Percentiles rank a stretch among this genome's conserved stretches.
Evolutionary conservation across 2,329 filamentous ascomycete species (phyloP).

Genomic region (Stylonectria norvegica): DNA sequence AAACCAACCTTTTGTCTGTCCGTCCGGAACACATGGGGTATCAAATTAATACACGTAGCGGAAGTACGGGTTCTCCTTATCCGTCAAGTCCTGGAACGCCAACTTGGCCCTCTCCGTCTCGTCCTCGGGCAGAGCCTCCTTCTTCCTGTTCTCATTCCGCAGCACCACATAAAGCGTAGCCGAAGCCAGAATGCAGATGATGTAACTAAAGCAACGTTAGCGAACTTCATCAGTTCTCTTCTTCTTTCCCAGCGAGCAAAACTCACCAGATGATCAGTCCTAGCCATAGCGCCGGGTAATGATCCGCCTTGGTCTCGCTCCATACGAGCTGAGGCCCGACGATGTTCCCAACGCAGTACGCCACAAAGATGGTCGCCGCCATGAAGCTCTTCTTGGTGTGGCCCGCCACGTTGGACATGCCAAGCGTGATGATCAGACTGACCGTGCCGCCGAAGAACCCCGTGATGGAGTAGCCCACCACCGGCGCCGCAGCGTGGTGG

Average conservation of each 20-base stretch:
- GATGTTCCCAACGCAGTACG: slow-evolving; percentile 74
- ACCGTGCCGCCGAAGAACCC: slow-evolving; percentile 72
- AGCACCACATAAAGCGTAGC: slow-evolving; percentile 57
- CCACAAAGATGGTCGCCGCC: slow-evolving; percentile 70
- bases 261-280: slow-evolving; percentile 60
- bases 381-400: slow-evolving; percentile 77
- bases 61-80: slow-evolving; percentile 66
- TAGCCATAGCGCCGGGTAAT: slow-evolving; percentile 70
- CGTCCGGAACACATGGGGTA: no score
- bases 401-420: slow-evolving; percentile 67
- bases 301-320: slow-evolving; percentile 59
- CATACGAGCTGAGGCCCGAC: slow-evolving; percentile 70
- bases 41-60: slow-evolving; percentile 45
- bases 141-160: slow-evolving; percentile 53
- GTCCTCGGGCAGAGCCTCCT: slow-evolving; percentile 47
- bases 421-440: slow-evolving; percentile 51
- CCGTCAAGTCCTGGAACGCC: slow-evolving; percentile 66
- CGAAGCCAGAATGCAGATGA: slow-evolving; percentile 61
- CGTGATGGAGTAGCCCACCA: slow-evolving; percentile 68
- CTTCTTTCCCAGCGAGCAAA: no score
- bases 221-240: no score
- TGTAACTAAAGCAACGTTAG: slow-evolving; percentile 48
- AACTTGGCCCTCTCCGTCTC: slow-evolving; percentile 60
- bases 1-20: no score
- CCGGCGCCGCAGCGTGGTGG: slow-evolving; percentile 61